Base-by-base conservation (phyloP, 1,284 basidiomycete genomes). In the Ustilago loliicola region DNA sequence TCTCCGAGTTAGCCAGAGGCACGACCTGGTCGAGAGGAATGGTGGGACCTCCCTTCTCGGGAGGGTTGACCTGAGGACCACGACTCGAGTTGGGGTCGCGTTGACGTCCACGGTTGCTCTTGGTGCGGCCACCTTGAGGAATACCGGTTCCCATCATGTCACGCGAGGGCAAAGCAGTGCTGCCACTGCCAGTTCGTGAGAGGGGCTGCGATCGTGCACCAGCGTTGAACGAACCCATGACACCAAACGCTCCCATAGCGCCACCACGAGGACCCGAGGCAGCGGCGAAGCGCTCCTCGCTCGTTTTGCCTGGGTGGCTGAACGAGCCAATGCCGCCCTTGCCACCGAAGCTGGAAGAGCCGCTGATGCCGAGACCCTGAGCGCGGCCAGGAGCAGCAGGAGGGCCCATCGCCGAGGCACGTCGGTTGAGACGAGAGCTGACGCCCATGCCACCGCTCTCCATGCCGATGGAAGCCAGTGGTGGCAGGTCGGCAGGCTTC, bases 401-500 rank as follows among this genome's bases (percentile, higher is more conserved):
- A 55, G 81, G 80, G 55, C 79, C 80, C 80, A 83, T 82, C 6
- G 79, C 80, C 36, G 79, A 80, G 19, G 81, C 59, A 25, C 81
- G 68, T 64, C 80, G 73, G 68, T 72, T 69, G 40, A 77, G 77
- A 45, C 82, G 79, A 7, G 73, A 72, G 60, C 66, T 72, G 47
- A 72, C 79, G 48, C 77, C 82, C 60, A 62, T 70, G 58, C 80
- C 75, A 34, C 78, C 79, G 52, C 68, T 71, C 66, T 85, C 84
- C 88, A 88, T 91, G 61, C 96, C 96, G 82, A 99, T 93, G 32
- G 93, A 92, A 80, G 96, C 94, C 55, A 98, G 90, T 72, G 94
- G 91, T 38, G 96, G 95, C 29, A 98, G 91, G 64, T 91, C 90
- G 66, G 93, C 93, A 0, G 97, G 96, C 88, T 95, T 96, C 87